Base-by-base conservation (phyloP, 208 protist genomes). In the Trypanosomatidae sp. region DNA sequence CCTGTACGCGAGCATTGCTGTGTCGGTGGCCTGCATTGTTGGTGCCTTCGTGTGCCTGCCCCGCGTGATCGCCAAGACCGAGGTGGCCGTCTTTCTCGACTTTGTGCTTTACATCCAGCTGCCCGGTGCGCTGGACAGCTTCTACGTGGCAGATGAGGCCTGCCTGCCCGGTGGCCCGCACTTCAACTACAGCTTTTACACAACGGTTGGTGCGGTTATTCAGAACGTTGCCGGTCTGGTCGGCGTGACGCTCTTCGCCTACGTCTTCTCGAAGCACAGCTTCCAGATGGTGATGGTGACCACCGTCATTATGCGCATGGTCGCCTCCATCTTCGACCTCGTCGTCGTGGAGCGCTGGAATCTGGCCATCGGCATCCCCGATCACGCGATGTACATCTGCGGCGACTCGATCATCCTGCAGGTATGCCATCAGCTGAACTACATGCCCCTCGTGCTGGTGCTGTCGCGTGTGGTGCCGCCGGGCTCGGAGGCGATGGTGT, bases 301-400 rank as follows among this genome's bases (percentile, higher is more conserved):
- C 39, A 95, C 90, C 13, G 90, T 81, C 46, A 52, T 82, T 30
- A 76, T 92, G n/a, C 71, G 88, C 73, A 78, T 90, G 28, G 0
- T 88, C 12, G 86, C 81, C 62, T 87, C 79, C 50, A 36, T 91
- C 49, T 87, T 92, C 62, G 91, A 95, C 74, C 82, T 95, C 56
- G 79, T 92, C 76, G 85, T 93, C 55, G 87, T 92, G 64, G 79
- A 90, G 80, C 88, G 89, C 65, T 94, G 87, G 90, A 94, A 94
- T 74, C 33, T 76, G 17, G n/a, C 83, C 43, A 79, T 84, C 56
- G 74, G 81, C 56, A 84, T 91, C 47, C 87, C 83, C 2, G 89
- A 95, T 64, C 74, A 87, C 49, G 80, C 80, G 65, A 87, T 91
- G 77, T 97, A 91, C 82, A 73, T 95, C 52, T 73, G 90, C 30